phyloP scores from a whole-genome alignment of 2,329 filamentous ascomycete species.

The Trichoderma lentiforme region DNA sequence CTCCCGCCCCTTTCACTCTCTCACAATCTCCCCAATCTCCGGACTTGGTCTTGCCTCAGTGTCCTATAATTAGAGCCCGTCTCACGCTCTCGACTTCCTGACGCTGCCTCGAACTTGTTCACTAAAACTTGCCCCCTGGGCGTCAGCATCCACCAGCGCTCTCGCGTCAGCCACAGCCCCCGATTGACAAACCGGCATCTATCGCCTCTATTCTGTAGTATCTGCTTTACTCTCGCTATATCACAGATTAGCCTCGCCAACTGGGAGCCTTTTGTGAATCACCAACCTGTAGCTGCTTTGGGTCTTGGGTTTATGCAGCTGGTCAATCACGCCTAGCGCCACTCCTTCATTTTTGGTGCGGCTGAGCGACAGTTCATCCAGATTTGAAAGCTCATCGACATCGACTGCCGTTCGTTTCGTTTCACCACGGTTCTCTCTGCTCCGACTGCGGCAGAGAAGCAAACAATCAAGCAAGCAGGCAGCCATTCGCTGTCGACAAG shows the following conservation, averaged over 20 bases:
- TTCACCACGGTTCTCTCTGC: neutral
- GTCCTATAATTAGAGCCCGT: neutral
- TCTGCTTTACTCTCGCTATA: conserved; percentile 4
- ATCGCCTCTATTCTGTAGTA: conserved; percentile 4
- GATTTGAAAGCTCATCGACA: neutral
- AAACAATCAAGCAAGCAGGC: neutral
- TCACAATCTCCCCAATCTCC: neutral
- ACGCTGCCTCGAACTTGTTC: neutral
- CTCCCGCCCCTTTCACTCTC: neutral
- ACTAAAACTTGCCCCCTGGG: neutral
- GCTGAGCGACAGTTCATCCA: neutral
- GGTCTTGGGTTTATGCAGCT: neutral
- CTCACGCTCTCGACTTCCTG: neutral
- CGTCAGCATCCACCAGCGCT: conserved; percentile 12
- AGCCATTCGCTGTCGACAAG: neutral
- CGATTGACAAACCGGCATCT: neutral
- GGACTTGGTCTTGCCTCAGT: neutral
- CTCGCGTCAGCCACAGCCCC: conserved; percentile 9
- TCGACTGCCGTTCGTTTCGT: conserved; percentile 9
- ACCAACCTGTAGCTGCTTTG: neutral
- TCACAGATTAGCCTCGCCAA: conserved; percentile 2
- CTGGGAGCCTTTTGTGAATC: neutral
- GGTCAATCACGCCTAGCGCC: neutral
- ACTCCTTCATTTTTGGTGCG: neutral
- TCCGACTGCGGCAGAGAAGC: neutral